Base-by-base conservation (phyloP, 495 filamentous ascomycete genomes). In the Penicillium ucsense region DNA sequence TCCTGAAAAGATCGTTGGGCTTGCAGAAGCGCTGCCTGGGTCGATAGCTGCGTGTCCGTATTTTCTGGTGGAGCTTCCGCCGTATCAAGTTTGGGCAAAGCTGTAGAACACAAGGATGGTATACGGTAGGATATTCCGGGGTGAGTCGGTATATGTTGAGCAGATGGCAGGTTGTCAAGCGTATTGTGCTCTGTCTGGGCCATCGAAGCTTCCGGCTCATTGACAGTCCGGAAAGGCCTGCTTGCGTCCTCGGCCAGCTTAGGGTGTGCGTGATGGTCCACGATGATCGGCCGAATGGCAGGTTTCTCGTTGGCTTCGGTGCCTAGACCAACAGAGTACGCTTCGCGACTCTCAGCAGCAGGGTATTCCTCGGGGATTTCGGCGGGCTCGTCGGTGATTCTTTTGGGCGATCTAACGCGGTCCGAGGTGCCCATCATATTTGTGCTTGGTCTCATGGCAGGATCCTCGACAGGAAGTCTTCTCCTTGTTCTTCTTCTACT, bases 1-100 rank as follows among this genome's bases (percentile, higher is more conserved):
- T 74, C 61, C 35, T 75, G 69, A 38, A 77, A 76, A 0, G 67
- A 73, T 28, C 57, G 64, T 45, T 74, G 72, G 8, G 73, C 73
- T 44, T 68, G 64, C 4, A 66, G 41, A n/a, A 76, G 51, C 8
- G 74, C 74, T 34, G 70, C 72, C 37, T 76, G 74, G 1, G 74
- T 78, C 1, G 73, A 75, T 20, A 75, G 57, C 28, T 71, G 63
- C 3, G 59, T 51, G 31, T 73, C 73, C 3, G 50, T 51, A 46
- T 51, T 61, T 3, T 54, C 49, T n/a, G 59, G 49, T 2, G 40
- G 43, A 7, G 51, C 49, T 8, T 49, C 33, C 5, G 54, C 56
- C 8, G 65, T 46, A 37, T 56, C 41, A 11, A 34, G 35, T 30
- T 60, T 67, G 4, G 56, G 57, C 11, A 65, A 41, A 2, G 52